Evolutionary conservation across 129 eudicot genomes (phyloP), one percentile per base, ranked within the genome.

Genomic region (Lonicera japonica): DNA sequence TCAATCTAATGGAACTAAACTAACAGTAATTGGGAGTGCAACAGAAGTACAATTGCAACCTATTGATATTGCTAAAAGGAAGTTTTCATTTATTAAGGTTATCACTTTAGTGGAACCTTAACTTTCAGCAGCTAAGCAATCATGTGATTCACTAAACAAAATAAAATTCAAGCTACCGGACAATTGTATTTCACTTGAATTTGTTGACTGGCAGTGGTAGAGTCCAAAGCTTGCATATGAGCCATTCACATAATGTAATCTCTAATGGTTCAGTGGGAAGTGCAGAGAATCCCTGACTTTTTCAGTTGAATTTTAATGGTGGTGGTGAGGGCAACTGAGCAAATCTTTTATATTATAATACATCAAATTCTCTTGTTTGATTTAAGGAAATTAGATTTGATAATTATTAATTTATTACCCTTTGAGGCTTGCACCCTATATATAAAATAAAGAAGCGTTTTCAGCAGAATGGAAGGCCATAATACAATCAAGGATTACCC

Each of bases 181-280:
- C 80, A 81, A 83, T 69, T 75, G 76, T 81, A 82, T n/a, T n/a
- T n/a, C n/a, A n/a, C 86, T 75, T 71, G 68, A 73, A 43, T 62
- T 72, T 79, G 86, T 74, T 60, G 77, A 70, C 77, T n/a, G n/a
- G n/a, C n/a, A n/a, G n/a, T 58, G 62, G 64, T 75, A 78, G 77
- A 74, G 78, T 53, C 39, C 59, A 69, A 73, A 36, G n/a, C 76
- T 72, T 70, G 77, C 69, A 70, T 53, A 9, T 36, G 68, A 63
- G 53, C 83, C 83, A 56, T 64, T n/a, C 71, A 64, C 34, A 47
- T 68, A 64, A 63, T 73, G 72, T 36, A 76, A 46, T 25, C 77
- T n/a, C 63, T 75, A 75, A 72, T 63, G 23, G 34, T 72, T 50
- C 63, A 80, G 90, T 83, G 90, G 95, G 63, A 63, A 83, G 69